Conservation (phyloP, 257 asterid genomes). For the Fraxinus excelsior region DNA sequence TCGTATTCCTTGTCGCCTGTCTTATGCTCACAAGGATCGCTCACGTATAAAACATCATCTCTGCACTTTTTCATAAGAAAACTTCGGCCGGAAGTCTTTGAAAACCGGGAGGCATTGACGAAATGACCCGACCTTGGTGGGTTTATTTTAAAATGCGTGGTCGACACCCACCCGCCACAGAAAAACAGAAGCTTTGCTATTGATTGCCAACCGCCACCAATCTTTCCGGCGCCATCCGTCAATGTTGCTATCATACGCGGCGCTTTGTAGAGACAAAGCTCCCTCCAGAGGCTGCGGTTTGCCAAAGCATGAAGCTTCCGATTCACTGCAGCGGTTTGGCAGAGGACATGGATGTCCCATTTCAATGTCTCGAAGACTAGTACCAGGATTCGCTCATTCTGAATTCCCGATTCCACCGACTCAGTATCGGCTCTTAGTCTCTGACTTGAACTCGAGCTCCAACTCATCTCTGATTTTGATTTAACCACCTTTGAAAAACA, state of each 20-base stretch:
- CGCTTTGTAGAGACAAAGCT: conserved; percentile 65
- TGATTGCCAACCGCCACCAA: conserved; percentile 73
- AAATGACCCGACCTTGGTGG: conserved; percentile 56
- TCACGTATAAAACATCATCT: conserved; percentile 65
- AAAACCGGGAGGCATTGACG: conserved; percentile 60
- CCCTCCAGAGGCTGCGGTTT: conserved; percentile 70
- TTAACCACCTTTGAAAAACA: neutral
- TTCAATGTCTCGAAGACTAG: conserved; percentile 52
- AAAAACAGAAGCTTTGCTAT: conserved; percentile 71
- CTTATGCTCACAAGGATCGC: conserved; percentile 87
- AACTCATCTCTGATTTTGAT: conserved; percentile 29
- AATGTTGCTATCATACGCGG: conserved; percentile 55
- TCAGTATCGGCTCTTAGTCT: conserved; percentile 34
- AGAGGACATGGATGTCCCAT: conserved; percentile 71
- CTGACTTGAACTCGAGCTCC: conserved; percentile 26
- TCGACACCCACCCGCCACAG: conserved; percentile 79
- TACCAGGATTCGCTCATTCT: conserved; percentile 59
- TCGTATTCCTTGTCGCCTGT: conserved; percentile 37
- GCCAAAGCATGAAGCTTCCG: conserved; percentile 66
- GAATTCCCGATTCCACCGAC: conserved; percentile 47
- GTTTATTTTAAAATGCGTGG: conserved; percentile 42
- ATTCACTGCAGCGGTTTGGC: conserved; percentile 52
- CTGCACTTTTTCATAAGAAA: conserved; percentile 59
- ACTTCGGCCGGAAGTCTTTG: conserved; percentile 86
- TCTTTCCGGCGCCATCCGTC: conserved; percentile 35